phyloP scores from a whole-genome alignment of 495 filamentous ascomycete genomes.

The Aspergillus biplanus region DNA sequence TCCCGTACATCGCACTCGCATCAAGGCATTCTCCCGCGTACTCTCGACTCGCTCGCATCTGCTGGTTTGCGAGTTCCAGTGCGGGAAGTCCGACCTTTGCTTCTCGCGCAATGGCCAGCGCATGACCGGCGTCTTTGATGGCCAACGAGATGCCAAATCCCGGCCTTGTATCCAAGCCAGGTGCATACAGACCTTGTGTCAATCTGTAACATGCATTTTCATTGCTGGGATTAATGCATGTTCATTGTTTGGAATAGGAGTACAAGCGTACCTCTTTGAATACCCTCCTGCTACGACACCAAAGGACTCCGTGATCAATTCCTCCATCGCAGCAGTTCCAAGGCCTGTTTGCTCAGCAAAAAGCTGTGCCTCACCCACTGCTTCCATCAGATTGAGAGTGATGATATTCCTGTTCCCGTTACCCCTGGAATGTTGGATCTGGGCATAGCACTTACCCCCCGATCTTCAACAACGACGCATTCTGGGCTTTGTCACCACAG shows the following conservation, averaged over 20 bases:
- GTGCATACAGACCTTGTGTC: conserved; percentile 48
- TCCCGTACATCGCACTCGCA: conserved; percentile 48
- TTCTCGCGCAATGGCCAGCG: conserved; percentile 38
- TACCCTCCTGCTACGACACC: conserved; percentile 52
- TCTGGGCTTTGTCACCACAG: conserved; percentile 47
- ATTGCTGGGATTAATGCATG: background rate
- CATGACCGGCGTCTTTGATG: conserved; percentile 51
- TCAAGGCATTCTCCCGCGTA: conserved; percentile 48
- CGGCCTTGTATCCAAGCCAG: conserved; percentile 41
- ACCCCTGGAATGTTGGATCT: background rate
- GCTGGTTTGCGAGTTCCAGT: conserved; percentile 39
- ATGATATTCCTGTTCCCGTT: conserved; percentile 42
- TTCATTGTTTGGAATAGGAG: background rate
- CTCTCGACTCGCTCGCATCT: conserved; percentile 45
- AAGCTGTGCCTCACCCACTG: conserved; percentile 56
- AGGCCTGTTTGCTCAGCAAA: conserved; percentile 58
- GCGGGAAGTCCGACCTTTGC: conserved; percentile 40
- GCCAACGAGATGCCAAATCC: conserved; percentile 49
- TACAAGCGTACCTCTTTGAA: conserved; percentile 43
- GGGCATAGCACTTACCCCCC: conserved; percentile 35
- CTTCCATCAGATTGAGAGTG: conserved; percentile 52
- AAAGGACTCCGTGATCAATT: conserved; percentile 54
- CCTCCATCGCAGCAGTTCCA: conserved; percentile 51
- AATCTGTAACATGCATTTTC: conserved; percentile 28
- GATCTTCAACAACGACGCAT: conserved; percentile 50